Evolutionary conservation across 257 asterid species (phyloP), one percentile per base, ranked within the genome.

Genomic region (Coffea canephora): DNA sequence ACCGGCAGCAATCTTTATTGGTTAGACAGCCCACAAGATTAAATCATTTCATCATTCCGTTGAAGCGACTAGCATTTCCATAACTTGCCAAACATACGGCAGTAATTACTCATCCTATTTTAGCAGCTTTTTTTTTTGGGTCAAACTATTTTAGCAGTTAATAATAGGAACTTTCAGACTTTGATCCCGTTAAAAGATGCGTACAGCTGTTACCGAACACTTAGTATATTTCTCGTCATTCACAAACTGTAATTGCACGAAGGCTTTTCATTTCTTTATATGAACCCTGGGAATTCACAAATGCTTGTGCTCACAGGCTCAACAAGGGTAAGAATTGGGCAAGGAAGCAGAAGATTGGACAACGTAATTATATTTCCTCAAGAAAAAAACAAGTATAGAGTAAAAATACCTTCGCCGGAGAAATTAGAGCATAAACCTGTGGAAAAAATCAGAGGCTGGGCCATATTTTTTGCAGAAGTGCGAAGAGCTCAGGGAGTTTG

Each of bases 391-490:
- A 8, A 41, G 45, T 6, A 15, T 57, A 0, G 52, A 25, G 71
- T 1, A 5, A 78, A 36, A 65, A 25, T 80, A 80, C 79, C 75
- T 65, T 8, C 15, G 23, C 50, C 54, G 76, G 77, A 57, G 49
- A 59, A 13, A 50, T 76, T 76, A 27, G 80, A 36, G 80, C 77
- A 45, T 7, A 70, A 0, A 21, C 19, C 46, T 15, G 57, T 12
- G 21, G 80, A n/a, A 9, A 81, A 19, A 70, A 69, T 61, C 15
- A 69, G 67, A 57, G 69, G 57, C 39, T 59, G 80, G 13, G 80
- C 77, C 84, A 81, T 81, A 69, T 67, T 65, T 3, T 77, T 77
- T 6, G 48, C 43, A 39, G 5, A 39, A 34, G 3, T 68, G 23
- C 23, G 36, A 45, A 23, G 57, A 70, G 46, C 7, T 8, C 18